phyloP scores from a whole-genome alignment of 257 asterid genomes.

The Penstemon davidsonii region DNA sequence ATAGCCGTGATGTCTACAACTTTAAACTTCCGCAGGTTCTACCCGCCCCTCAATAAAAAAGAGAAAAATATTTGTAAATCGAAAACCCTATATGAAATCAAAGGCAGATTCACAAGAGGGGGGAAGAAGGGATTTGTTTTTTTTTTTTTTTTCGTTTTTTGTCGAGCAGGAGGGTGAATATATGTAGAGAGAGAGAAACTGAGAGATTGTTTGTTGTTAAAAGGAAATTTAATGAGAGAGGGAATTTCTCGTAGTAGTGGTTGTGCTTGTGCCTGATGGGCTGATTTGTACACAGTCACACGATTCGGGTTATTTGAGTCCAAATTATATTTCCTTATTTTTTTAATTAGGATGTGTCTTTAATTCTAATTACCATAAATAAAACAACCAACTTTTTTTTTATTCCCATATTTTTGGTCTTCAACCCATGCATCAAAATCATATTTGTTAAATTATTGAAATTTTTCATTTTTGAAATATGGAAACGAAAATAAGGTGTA shows the following conservation, averaged over 20 bases:
- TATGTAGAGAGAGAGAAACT: neutral
- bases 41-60: constrained; percentile 37
- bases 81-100: constrained; percentile 9
- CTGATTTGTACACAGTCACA: neutral
- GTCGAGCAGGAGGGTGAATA: neutral
- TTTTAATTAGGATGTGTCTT: no score
- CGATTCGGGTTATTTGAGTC: no score
- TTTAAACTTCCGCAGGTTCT: constrained; percentile 39
- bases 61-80: neutral
- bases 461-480: no score
- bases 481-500: no score
- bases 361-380: no score
- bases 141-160: neutral
- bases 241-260: neutral
- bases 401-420: no score
- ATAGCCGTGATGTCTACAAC: constrained; percentile 92
- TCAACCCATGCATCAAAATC: no score
- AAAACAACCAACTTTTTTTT: no score
- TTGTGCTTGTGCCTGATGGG: neutral
- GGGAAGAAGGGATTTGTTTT: neutral
- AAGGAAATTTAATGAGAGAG: neutral
- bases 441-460: no score
- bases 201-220: neutral
- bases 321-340: no score
- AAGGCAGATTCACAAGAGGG: neutral